Percentiles rank a stretch among this genome's conserved stretches.
Conservation (phyloP, 192 early-diverging fungal genomes). For the Entomortierella beljakovae region DNA sequence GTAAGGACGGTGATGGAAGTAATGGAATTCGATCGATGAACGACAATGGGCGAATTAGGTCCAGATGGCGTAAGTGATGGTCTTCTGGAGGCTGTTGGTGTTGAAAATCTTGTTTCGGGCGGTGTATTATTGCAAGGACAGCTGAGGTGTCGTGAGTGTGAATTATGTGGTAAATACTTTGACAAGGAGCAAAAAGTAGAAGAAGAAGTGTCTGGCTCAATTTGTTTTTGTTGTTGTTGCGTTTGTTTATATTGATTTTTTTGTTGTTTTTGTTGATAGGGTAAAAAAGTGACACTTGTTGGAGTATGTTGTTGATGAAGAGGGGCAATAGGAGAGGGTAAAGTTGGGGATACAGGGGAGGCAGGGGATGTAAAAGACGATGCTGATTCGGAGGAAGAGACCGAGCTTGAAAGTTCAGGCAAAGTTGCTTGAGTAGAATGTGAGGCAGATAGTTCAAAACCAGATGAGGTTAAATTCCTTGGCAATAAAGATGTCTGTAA, state of each 20-base stretch:
- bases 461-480: background rate
- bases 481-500: background rate
- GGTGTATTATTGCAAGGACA: background rate
- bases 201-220: background rate
- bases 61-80: background rate
- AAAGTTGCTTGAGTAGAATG: background rate
- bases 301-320: too few relatives aligned
- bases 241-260: background rate
- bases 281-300: background rate
- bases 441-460: background rate
- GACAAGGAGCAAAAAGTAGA: background rate
- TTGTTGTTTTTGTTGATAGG: background rate
- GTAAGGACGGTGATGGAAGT: conserved; percentile 27
- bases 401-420: conserved; percentile 8
- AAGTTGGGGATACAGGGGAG: background rate
- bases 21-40: conserved; percentile 34
- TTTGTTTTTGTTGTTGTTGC: background rate
- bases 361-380: conserved; percentile 6
- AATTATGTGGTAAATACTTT: conserved; percentile 1
- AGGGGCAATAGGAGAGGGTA: background rate
- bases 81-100: conserved; percentile 5
- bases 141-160: conserved; percentile 11
- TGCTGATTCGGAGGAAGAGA: conserved; percentile 1
- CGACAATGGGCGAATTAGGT: conserved; percentile 24
- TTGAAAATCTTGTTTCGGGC: background rate